Base-by-base conservation (phyloP, 345 rosid species). In the Aegle marmelos region DNA sequence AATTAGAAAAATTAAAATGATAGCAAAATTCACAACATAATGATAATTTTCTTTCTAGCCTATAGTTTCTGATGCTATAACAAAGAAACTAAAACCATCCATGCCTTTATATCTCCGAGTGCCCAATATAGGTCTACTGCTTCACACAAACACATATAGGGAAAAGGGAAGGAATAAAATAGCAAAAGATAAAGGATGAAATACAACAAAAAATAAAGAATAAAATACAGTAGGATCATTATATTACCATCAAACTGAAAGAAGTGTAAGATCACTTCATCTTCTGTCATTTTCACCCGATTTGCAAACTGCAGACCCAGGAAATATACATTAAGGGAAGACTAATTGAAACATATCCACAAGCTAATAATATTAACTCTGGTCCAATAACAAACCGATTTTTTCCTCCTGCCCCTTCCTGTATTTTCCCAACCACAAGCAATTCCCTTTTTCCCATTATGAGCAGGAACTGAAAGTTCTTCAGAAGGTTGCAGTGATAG, bases 211-310 rank as follows among this genome's bases (percentile, higher is more conserved):
- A 50, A 22, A 50, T 14, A 17, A 50, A 50, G 39, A 45, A 73
- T 30, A 65, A 34, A 65, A 57, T 75, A 30, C 14, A 66, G 9
- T 11, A 50, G 34, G 2, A 27, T 53, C 58, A 48, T 4, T 31
- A 73, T 79, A 71, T 84, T 92, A 95, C 98, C 94, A 73, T 95
- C 97, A 79, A 95, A 89, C 81, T 91, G 89, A 80, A 84, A 95
- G 82, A 95, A 92, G 83, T 92, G 89, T 53, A 93, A 50, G 77
- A 89, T 62, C 85, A 93, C 76, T 76, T 95, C 97, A 74, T 95
- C 98, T 79, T 86, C 93, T 9, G 94, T 92, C 95, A 93, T 93
- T 82, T 90, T 89, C 84, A 83, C 86, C 79, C 93, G 78, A 81
- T 89, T 89, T 63, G 81, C 81, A 76, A 90, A 86, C 88, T 88